phyloP scores from a whole-genome alignment of 306 rosid genomes.

The Quercus glauca region DNA sequence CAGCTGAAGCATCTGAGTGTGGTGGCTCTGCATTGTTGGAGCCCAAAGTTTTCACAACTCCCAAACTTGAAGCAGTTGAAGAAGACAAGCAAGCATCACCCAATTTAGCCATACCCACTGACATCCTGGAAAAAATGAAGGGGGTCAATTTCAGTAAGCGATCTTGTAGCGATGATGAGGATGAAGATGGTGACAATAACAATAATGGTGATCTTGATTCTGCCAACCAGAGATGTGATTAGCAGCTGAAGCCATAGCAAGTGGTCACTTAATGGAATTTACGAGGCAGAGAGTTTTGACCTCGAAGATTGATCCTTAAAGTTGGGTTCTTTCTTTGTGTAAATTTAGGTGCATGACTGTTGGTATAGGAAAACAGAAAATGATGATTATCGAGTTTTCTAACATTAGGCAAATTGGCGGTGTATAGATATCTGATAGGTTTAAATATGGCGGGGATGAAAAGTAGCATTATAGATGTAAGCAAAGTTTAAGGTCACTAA shows the following conservation, averaged over 20 bases:
- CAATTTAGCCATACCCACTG: slow-evolving; percentile 24
- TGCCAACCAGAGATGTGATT: slow-evolving; percentile 35
- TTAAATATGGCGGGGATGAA: neutral
- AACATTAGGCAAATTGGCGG: slow-evolving; percentile 30
- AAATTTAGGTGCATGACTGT: slow-evolving; percentile 9
- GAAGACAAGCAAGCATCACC: slow-evolving; percentile 32
- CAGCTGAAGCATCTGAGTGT: slow-evolving; percentile 23
- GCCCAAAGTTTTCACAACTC: slow-evolving; percentile 18
- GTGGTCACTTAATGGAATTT: slow-evolving; percentile 20
- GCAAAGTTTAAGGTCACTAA: neutral
- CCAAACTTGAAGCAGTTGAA: slow-evolving; percentile 31
- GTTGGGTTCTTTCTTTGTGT: slow-evolving; percentile 39
- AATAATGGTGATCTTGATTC: slow-evolving; percentile 26
- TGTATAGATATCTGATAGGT: slow-evolving; percentile 44
- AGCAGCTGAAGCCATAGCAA: slow-evolving; percentile 30
- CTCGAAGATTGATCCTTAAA: slow-evolving; percentile 30
- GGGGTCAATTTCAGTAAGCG: slow-evolving; percentile 23
- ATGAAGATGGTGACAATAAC: slow-evolving; percentile 21
- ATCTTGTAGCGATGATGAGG: slow-evolving; percentile 36
- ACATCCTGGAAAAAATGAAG: slow-evolving; percentile 26
- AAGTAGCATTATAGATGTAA: neutral
- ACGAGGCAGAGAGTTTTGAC: slow-evolving; percentile 16
- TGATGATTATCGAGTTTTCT: slow-evolving; percentile 24
- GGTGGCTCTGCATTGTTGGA: slow-evolving; percentile 23
- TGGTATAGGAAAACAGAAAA: slow-evolving; percentile 29